Base-by-base conservation (phyloP, 2,329 filamentous ascomycete species). In the Clarireedia homoeocarpa region DNA sequence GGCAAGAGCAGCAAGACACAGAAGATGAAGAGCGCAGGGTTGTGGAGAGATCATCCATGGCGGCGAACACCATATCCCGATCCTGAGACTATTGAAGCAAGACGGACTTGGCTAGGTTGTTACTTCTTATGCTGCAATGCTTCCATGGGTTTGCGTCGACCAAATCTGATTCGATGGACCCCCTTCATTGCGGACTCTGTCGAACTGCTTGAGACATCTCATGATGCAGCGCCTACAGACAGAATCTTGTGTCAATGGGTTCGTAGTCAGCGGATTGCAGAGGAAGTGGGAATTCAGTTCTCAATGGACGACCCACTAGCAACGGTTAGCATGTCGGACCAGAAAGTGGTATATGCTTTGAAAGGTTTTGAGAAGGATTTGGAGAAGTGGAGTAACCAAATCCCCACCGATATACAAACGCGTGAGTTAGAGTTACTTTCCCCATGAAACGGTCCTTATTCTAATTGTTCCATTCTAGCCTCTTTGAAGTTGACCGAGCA, bases 201-300 rank as follows among this genome's bases (percentile, higher is more conserved):
- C 26, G 70, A 75, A 6, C 66, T 72, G 27, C 65, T 77, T 9
- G 73, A 75, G 54, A 71, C 59, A 5, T 71, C 71, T 7, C 66
- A 71, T 9, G 66, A 75, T n/a, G 71, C 73, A 9, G 61, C 67
- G 14, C 64, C 70, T 9, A 67, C 71, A n/a, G 75, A 77, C 59
- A 70, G 66, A 39, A 59, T 63, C 1, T 62, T 77, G 14, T 72
- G 71, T 20, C 71, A 73, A 42, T 75, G 71, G 72, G 70, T 72
- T 1, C 69, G 70, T 23, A 66, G 74, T 44, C 71, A 75, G 48
- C 71, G 73, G 48, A 75, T 83, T 59, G 78, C 77, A 38, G 80
- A 83, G 61, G 77, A 81, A 59, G 75, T 82, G 38, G 77, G 76
- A 2, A 71, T 75, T 20, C 74, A 79, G 46, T 83, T 83, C 60